phyloP scores from a whole-genome alignment of 2,329 filamentous ascomycete genomes.

The Colletotrichum incanum region DNA sequence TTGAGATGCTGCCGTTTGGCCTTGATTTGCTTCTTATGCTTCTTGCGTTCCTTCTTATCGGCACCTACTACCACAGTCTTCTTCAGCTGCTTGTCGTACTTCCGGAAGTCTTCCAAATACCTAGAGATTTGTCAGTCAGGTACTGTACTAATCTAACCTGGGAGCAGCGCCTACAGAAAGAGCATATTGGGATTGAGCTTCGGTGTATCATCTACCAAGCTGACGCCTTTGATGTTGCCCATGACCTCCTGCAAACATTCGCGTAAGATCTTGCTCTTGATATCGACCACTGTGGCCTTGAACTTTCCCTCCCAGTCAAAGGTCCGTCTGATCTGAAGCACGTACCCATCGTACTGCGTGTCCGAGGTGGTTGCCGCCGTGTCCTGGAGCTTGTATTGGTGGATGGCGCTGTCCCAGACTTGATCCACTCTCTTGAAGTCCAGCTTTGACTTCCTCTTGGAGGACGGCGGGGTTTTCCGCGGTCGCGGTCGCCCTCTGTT shows the following conservation, averaged over 20 bases:
- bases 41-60: conserved; percentile 72
- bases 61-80: conserved; percentile 64
- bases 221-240: conserved; percentile 84
- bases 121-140: conserved; percentile 55
- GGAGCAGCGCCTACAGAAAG: conserved; percentile 66
- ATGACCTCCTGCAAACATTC: conserved; percentile 80
- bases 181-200: conserved; percentile 80
- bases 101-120: conserved; percentile 84
- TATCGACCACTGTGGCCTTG: conserved; percentile 80
- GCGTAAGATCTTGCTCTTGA: conserved; percentile 86
- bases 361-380: conserved; percentile 63
- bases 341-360: conserved; percentile 81
- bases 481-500: background rate
- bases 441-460: conserved; percentile 15
- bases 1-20: conserved; percentile 78
- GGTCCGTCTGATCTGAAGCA: conserved; percentile 86
- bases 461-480: background rate
- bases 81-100: conserved; percentile 76
- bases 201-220: conserved; percentile 84
- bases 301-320: conserved; percentile 92
- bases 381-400: conserved; percentile 70
- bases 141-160: too few relatives aligned
- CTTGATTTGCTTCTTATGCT: conserved; percentile 70
- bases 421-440: conserved; percentile 69
- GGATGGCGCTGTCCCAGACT: conserved; percentile 66